These are phyloP conservation scores for Evernia prunastri DNA, from an alignment of 495 filamentous ascomycete genomes.

Conservation along the genomic window DNA sequence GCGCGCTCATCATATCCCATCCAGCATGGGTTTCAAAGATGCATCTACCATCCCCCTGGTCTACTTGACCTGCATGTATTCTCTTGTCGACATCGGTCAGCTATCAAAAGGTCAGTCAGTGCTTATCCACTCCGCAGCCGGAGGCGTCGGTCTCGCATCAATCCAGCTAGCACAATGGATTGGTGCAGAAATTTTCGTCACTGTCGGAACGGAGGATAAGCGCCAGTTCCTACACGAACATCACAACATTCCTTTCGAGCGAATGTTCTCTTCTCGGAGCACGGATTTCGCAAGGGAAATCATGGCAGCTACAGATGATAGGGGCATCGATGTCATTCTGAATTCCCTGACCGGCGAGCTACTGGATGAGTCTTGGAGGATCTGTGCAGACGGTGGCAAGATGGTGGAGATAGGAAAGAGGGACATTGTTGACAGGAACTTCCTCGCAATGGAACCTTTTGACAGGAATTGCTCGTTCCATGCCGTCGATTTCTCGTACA, in stretches of 20 bases:
- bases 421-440: conserved; percentile 33
- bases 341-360: conserved; percentile 43
- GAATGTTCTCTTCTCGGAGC: conserved; percentile 44
- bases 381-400: conserved; percentile 41
- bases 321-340: conserved; percentile 52
- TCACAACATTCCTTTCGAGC: conserved; percentile 27
- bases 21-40: conserved; percentile 32
- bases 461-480: conserved; percentile 29
- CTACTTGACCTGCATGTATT: conserved; percentile 35
- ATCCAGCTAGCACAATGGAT: conserved; percentile 34
- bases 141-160: conserved; percentile 39
- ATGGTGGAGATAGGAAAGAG: conserved; percentile 40
- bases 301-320: conserved; percentile 35
- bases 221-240: neutral
- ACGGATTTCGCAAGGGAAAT: conserved; percentile 39
- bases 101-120: conserved; percentile 29
- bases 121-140: conserved; percentile 40
- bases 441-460: conserved; percentile 11
- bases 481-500: conserved; percentile 18
- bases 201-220: neutral
- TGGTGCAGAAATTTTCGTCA: conserved; percentile 28
- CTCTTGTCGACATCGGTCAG: conserved; percentile 33
- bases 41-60: conserved; percentile 31
- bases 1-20: conserved; percentile 21
- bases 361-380: conserved; percentile 37